Percentiles rank a stretch among this genome's conserved stretches.
phyloP scores from a whole-genome alignment of 2,329 filamentous ascomycete species.

The Phoma sp. region DNA sequence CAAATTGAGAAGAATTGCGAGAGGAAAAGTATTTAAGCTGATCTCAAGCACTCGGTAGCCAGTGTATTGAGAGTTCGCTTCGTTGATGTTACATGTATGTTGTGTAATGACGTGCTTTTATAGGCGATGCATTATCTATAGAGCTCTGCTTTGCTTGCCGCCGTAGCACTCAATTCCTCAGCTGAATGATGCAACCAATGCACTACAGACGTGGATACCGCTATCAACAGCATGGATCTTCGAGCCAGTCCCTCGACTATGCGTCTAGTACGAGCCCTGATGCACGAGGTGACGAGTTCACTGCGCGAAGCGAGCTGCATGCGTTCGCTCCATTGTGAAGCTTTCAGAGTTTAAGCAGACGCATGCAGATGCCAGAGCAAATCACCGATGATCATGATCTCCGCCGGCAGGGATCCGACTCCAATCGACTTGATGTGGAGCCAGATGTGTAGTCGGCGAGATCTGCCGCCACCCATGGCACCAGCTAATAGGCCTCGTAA shows the following conservation, averaged over 20 bases:
- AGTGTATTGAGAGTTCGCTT: background rate
- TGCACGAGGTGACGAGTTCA: slow-evolving; percentile 4
- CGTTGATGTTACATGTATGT: background rate
- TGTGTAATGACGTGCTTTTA: background rate
- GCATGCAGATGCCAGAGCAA: background rate
- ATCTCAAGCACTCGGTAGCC: background rate
- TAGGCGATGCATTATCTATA: background rate
- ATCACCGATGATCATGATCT: slow-evolving; percentile 1
- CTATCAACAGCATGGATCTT: slow-evolving; percentile 1
- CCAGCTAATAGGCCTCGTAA: too few species aligned
- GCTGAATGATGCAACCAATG: slow-evolving; percentile 5
- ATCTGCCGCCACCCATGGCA: too few species aligned
- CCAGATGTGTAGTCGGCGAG: slow-evolving; percentile 3
- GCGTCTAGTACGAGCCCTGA: background rate
- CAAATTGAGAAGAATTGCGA: background rate
- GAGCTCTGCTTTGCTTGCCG: background rate
- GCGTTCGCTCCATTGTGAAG: background rate
- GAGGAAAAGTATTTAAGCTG: background rate
- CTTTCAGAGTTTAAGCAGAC: background rate
- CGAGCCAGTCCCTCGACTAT: background rate
- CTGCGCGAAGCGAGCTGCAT: background rate
- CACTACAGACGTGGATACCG: background rate
- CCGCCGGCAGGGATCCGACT: background rate
- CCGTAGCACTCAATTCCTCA: background rate
- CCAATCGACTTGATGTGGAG: background rate